phyloP scores from a whole-genome alignment of 1,139 yeast species.

The Suhomyces guaymorum region DNA sequence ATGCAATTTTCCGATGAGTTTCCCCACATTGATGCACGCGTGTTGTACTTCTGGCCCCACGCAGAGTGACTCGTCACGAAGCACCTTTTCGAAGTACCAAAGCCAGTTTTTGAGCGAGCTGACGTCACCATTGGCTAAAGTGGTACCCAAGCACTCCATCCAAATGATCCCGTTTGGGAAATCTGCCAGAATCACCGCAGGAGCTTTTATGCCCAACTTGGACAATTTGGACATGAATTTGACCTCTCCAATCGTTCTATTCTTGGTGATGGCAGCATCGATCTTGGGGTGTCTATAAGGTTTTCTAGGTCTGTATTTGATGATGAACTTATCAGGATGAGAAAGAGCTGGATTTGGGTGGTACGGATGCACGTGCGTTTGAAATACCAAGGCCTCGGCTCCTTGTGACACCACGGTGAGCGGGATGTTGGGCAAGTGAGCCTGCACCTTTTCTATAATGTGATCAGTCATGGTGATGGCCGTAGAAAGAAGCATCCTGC shows the following conservation, averaged over 20 bases:
- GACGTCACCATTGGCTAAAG: slow-evolving; percentile 45
- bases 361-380: slow-evolving; percentile 69
- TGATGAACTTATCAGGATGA: slow-evolving; percentile 47
- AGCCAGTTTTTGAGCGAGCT: slow-evolving; percentile 71
- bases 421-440: slow-evolving; percentile 48
- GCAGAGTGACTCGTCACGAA: slow-evolving; percentile 23
- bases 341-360: slow-evolving; percentile 31
- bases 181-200: slow-evolving; percentile 71
- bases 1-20: slow-evolving; percentile 71
- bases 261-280: slow-evolving; percentile 73
- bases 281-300: slow-evolving; percentile 84
- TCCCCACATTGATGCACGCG: slow-evolving; percentile 59
- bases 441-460: slow-evolving; percentile 42
- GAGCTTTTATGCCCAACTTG: slow-evolving; percentile 60
- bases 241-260: slow-evolving; percentile 83
- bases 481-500: no score
- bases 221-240: slow-evolving; percentile 67
- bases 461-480: slow-evolving; percentile 42
- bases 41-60: slow-evolving; percentile 37
- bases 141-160: slow-evolving; percentile 76
- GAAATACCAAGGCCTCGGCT: slow-evolving; percentile 89
- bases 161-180: slow-evolving; percentile 78
- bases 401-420: slow-evolving; percentile 75
- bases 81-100: slow-evolving; percentile 56
- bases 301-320: slow-evolving; percentile 87